Conservation (phyloP, 2,329 filamentous ascomycete genomes). For the Fusarium hostae region DNA sequence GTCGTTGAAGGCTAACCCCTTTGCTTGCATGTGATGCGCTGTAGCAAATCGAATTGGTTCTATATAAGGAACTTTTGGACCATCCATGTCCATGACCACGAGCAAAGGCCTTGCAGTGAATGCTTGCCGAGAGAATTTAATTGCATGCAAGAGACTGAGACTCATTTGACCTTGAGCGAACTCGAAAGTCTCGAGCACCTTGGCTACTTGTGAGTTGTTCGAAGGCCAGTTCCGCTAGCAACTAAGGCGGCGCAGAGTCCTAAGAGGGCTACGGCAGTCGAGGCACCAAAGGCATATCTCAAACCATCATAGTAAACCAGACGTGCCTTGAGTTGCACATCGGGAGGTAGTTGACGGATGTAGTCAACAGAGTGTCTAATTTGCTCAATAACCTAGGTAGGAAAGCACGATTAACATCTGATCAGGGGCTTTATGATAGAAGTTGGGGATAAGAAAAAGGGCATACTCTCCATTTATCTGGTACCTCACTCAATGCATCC, state of each 20-base stretch:
- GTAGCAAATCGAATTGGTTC: neutral
- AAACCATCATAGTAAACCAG: constrained; percentile 70
- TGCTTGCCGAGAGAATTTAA: neutral
- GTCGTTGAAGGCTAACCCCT: neutral
- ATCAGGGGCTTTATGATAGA: neutral
- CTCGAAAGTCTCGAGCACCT: neutral
- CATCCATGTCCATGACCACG: too few species aligned
- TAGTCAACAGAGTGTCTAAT: constrained; percentile 70
- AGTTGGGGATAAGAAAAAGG: constrained; percentile 31
- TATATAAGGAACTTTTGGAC: neutral
- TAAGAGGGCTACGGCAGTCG: constrained; percentile 61
- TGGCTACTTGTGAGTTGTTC: constrained; percentile 41
- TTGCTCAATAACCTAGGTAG: constrained; percentile 66
- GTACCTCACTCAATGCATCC: constrained; percentile 63
- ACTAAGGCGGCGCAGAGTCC: constrained; percentile 51
- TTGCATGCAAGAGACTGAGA: neutral
- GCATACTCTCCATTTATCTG: constrained; percentile 68
- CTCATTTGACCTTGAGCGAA: neutral
- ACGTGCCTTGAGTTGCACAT: constrained; percentile 66
- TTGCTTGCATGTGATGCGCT: neutral
- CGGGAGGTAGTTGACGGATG: constrained; percentile 64
- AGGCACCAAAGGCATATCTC: constrained; percentile 65
- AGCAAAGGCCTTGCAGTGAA: neutral
- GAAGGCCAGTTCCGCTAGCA: constrained; percentile 46
- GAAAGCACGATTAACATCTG: constrained; percentile 25